Base-by-base conservation (phyloP, 2,329 filamentous ascomycete genomes). In the Daldinia eschscholtzii region DNA sequence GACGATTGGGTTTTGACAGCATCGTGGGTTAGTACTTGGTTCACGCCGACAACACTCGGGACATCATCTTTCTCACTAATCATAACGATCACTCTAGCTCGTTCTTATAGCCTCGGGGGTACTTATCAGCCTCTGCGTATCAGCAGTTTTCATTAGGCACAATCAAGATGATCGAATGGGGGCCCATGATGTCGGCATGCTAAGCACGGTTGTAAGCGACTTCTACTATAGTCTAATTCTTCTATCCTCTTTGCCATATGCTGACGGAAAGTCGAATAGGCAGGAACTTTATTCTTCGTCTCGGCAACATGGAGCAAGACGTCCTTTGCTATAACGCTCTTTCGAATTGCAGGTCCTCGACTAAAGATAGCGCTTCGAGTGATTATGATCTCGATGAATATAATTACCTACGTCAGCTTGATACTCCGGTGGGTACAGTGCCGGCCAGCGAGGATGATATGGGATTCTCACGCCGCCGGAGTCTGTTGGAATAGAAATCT, bases 311-410 rank as follows among this genome's bases (percentile, higher is more conserved):
- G 44, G 44, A 48, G 44, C 18, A 48, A 48, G 44, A 48, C 23
- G 3, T 48, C 44, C 4, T 48, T 48, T 28, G 23, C 44, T n/a
- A 48, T 48, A 48, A 48, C 44, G 5, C 44, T 48, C 12, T 26
- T 12, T 26, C 26, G 44, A 26, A 48, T 48, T 12, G 20, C 44
- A 6, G 44, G 23, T 7, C 44, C 44, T 48, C 44, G 44, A 26
- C 13, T 48, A 48, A 48, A 48, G 23, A 48, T 30, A 3, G 61
- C 76, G 7, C 72, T 81, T n/a, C 79, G 78, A 74, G 74, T 76
- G 57, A 68, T 78, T 60, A 79, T 79, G 20, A 52, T 77, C 6
- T 75, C 74, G 2, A 76, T 80, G 67, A 80, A 77, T 53, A 44
- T 70, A 12, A 56, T 64, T 2, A 74, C 73, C 12, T 56, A 68